These are phyloP conservation scores for Fraxinus quadrangulata DNA, from an alignment of 257 asterid genomes.

Conservation along the genomic window DNA sequence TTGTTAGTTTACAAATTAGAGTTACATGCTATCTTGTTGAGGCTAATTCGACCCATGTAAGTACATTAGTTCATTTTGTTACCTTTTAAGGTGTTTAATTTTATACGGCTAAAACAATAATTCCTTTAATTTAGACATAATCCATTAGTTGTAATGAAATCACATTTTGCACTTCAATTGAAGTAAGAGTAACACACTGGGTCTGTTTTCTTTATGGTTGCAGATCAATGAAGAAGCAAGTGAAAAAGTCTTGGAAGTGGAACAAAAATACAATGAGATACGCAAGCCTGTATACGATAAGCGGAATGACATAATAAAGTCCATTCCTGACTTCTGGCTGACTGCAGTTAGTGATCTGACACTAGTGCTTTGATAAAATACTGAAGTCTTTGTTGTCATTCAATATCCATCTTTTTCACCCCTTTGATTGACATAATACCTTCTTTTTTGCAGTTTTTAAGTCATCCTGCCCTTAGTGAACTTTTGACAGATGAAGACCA, in stretches of 20 bases:
- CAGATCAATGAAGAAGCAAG: conserved; percentile 97
- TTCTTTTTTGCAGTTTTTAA: conserved; percentile 63
- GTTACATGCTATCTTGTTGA: not conserved
- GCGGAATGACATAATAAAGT: conserved; percentile 68
- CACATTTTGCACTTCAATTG: not conserved
- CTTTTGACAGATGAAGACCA: conserved; percentile 93
- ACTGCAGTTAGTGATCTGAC: conserved; percentile 68
- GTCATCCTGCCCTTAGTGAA: conserved; percentile 90
- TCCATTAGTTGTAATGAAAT: conserved; percentile 17
- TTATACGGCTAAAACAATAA: not conserved
- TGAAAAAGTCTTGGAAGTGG: conserved; percentile 88
- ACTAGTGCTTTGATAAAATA: not conserved
- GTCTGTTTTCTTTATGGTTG: conserved; percentile 25
- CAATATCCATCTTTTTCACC: not conserved
- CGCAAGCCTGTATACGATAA: conserved; percentile 87
- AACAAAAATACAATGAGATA: conserved; percentile 78
- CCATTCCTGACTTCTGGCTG: conserved; percentile 94
- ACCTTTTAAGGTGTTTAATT: not conserved
- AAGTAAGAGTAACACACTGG: conserved; percentile 9
- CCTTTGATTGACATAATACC: not conserved
- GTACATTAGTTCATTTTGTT: not conserved
- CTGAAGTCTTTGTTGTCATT: not conserved
- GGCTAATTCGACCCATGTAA: not conserved
- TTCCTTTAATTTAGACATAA: conserved; percentile 4
- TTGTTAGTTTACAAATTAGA: not conserved